phyloP scores from a whole-genome alignment of 768 basidiomycete genomes.

The Boletus fagicola region DNA sequence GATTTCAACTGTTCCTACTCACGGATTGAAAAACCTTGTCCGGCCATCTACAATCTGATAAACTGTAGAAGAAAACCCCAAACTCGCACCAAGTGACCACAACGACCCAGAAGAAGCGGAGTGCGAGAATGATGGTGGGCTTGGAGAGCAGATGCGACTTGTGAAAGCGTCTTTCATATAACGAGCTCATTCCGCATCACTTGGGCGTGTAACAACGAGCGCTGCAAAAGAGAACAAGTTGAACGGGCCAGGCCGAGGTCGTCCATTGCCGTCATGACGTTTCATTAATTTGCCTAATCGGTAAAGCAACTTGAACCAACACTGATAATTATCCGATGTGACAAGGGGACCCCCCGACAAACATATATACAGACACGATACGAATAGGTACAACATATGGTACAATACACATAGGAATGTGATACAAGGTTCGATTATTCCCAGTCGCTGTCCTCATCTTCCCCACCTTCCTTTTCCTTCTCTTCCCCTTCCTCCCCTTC shows the following conservation, averaged over 20 bases:
- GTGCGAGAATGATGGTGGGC: constrained; percentile 38
- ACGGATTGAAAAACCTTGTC: constrained; percentile 32
- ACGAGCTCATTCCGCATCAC: constrained; percentile 30
- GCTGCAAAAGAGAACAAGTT: constrained; percentile 1
- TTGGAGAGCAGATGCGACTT: constrained; percentile 29
- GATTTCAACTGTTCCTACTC: constrained; percentile 9
- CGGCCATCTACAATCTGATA: constrained; percentile 64
- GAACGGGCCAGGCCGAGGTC: neutral
- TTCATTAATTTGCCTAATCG: constrained; percentile 9
- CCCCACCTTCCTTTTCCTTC: constrained; percentile 17
- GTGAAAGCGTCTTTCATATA: constrained; percentile 29
- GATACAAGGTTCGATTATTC: constrained; percentile 38
- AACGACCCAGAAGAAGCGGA: constrained; percentile 53
- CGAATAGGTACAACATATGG: neutral
- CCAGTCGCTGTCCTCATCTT: constrained; percentile 49
- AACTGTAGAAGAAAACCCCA: constrained; percentile 55
- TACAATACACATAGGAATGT: constrained; percentile 21
- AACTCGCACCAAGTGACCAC: constrained; percentile 66
- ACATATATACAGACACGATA: neutral
- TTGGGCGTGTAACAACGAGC: neutral
- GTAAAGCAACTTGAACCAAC: constrained; percentile 6
- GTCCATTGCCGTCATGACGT: constrained; percentile 11
- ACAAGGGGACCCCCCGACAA: too few species aligned
- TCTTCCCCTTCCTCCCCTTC: constrained; percentile 30
- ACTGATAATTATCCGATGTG: neutral